phyloP scores from a whole-genome alignment of 306 rosid species.

The Prinsepia uniflora region DNA sequence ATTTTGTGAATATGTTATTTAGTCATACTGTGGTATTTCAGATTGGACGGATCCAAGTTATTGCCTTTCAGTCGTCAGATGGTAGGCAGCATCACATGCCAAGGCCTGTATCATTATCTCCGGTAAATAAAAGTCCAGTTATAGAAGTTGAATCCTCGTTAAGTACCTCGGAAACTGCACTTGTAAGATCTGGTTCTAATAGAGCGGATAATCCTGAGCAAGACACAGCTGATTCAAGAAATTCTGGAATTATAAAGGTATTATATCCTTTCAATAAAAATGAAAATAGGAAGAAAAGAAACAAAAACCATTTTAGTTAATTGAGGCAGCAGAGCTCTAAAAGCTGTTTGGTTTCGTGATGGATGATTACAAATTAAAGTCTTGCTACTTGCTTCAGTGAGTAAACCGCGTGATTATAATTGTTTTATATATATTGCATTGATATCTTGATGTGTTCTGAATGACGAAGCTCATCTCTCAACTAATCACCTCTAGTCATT shows the following conservation, averaged over 20 bases:
- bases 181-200: constrained; percentile 39
- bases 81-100: constrained; percentile 66
- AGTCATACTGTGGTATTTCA: constrained; percentile 28
- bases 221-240: constrained; percentile 79
- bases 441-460: not conserved
- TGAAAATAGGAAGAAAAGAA: not conserved
- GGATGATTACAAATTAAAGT: not conserved
- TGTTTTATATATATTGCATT: not conserved
- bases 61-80: constrained; percentile 95
- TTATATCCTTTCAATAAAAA: not conserved
- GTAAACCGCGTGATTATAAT: not conserved
- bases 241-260: constrained; percentile 63
- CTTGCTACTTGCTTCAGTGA: not conserved
- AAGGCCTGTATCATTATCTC: constrained; percentile 62
- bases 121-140: constrained; percentile 58
- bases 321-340: not conserved
- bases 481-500: not conserved
- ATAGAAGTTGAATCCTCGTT: constrained; percentile 87
- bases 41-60: constrained; percentile 98
- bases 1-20: constrained; percentile 16
- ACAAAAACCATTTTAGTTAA: not conserved
- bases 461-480: not conserved
- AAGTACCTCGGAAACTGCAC: constrained; percentile 66
- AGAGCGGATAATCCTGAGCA: constrained; percentile 52
- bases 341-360: not conserved